A percentile compares a stretch with the other conserved stretches of the same genome.
Conservation (phyloP, 805 yeast genomes). For the Tetrapisispora iriomotensis region DNA sequence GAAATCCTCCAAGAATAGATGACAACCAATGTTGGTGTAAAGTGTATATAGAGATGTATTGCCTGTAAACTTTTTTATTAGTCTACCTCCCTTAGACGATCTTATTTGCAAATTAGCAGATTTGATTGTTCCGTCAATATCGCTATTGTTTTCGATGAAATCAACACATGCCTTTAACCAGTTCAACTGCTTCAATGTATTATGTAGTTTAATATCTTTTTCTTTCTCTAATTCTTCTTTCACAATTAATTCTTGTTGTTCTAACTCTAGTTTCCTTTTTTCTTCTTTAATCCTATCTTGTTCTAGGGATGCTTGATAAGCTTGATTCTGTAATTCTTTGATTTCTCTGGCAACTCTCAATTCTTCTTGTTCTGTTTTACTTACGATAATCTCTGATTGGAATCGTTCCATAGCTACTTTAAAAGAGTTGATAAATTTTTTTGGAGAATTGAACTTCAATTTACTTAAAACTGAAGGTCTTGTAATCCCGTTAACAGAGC, state of each 20-base stretch:
- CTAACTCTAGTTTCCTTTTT: constrained; percentile 28
- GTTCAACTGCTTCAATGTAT: constrained; percentile 13
- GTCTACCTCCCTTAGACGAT: constrained; percentile 23
- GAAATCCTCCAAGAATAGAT: constrained; percentile 23
- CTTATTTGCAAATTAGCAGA: constrained; percentile 25
- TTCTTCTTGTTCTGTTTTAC: constrained; percentile 52
- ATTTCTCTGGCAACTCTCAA: constrained; percentile 47
- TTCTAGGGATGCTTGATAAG: constrained; percentile 50
- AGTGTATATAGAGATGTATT: constrained; percentile 15
- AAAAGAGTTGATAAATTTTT: constrained; percentile 30
- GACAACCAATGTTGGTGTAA: constrained; percentile 20
- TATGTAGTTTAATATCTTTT: constrained; percentile 8
- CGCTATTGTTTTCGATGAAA: background rate
- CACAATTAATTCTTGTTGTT: constrained; percentile 7
- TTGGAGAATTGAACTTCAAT: constrained; percentile 23
- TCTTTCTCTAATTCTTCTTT: constrained; percentile 6
- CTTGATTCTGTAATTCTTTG: constrained; percentile 55
- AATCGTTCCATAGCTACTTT: constrained; percentile 41
- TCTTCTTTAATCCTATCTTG: constrained; percentile 47
- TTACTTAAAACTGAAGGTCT: constrained; percentile 30
- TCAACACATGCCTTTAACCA: constrained; percentile 18
- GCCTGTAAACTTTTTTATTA: constrained; percentile 18
- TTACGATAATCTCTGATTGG: constrained; percentile 51
- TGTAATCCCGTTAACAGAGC: constrained; percentile 22
- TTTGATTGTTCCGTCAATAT: background rate